Base-by-base conservation (phyloP, 129 eudicot genomes). In the Rutidosis leptorrhynchoides region DNA sequence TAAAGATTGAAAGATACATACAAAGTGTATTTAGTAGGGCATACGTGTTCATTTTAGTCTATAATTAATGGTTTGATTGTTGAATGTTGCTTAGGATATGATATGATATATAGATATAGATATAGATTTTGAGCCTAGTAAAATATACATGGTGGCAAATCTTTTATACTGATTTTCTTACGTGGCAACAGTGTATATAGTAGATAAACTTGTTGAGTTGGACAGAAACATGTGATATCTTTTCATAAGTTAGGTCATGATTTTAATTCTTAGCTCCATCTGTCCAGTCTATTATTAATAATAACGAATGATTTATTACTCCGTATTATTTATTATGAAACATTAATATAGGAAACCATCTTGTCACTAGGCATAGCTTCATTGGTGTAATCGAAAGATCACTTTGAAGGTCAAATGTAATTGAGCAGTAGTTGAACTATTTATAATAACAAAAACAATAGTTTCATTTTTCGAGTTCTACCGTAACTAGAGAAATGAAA, bases 151-250 rank as follows among this genome's bases (percentile, higher is more conserved):
- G 79, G 70, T 75, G 79, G 69, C 64, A 60, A 26, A 25, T 67
- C 74, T 67, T 65, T 74, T 74, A 28, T 66, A 30, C n/a, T 57
- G 78, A 52, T 48, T 74, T 46, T 74, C 73, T 66, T 66, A 48
- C 22, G 68, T 74, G 64, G 59, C 62, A 48, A 32, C 35, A 43
- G n/a, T n/a, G 61, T 61, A 61, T 35, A 67, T 56, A 24, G n/a
- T n/a, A 66, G 58, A 54, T 54, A 63, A 10, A 35, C 24, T 52
- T 64, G 66, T 57, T 16, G n/a, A n/a, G n/a, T n/a, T n/a, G n/a
- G n/a, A n/a, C n/a, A 57, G 51, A 1, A 65, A 9, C 48, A 74
- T 58, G 79, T 21, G 32, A 46, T 73, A 57, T 66, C 73, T 66
- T 58, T 57, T 74, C 68, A 49, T 22, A 58, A 74, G 66, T 74